Conservation (phyloP, 371 early-diverging fungal genomes). For the Syncephalis fuscata region DNA sequence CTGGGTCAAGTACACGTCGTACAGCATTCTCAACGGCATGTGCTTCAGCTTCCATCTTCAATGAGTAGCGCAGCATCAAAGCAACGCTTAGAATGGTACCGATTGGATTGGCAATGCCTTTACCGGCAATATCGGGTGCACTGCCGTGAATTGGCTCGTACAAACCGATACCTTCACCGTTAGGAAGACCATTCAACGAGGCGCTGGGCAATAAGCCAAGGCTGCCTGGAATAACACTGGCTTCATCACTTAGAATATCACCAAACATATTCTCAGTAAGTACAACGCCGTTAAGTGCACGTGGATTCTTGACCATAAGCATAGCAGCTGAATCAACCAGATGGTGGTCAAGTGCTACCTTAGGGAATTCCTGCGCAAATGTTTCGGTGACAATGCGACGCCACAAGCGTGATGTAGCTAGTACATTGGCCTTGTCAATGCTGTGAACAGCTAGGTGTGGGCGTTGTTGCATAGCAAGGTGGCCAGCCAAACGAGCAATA, state of each 20-base stretch:
- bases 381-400: conserved; percentile 78
- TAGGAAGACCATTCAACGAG: conserved; percentile 67
- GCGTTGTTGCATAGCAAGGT: conserved; percentile 52
- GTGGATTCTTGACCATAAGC: conserved; percentile 86
- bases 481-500: conserved; percentile 82
- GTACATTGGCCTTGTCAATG: conserved; percentile 95
- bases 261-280: conserved; percentile 98
- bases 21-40: conserved; percentile 83
- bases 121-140: conserved; percentile 95
- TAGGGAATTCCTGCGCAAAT: conserved; percentile 72
- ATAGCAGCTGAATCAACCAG: conserved; percentile 94
- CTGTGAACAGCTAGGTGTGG: conserved; percentile 80
- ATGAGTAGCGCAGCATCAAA: conserved; percentile 85
- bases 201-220: conserved; percentile 91
- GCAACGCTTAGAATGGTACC: conserved; percentile 93
- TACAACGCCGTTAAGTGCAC: conserved; percentile 79
- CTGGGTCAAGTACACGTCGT: conserved; percentile 70
- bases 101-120: conserved; percentile 89
- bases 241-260: conserved; percentile 91
- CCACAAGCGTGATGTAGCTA: conserved; percentile 94
- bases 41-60: conserved; percentile 75
- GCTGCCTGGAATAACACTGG: conserved; percentile 86
- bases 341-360: conserved; percentile 64
- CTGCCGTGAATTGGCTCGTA: conserved; percentile 98
- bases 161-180: conserved; percentile 59